phyloP scores from a whole-genome alignment of 73 alveolate genomes.

The Diophrys appendiculata region DNA sequence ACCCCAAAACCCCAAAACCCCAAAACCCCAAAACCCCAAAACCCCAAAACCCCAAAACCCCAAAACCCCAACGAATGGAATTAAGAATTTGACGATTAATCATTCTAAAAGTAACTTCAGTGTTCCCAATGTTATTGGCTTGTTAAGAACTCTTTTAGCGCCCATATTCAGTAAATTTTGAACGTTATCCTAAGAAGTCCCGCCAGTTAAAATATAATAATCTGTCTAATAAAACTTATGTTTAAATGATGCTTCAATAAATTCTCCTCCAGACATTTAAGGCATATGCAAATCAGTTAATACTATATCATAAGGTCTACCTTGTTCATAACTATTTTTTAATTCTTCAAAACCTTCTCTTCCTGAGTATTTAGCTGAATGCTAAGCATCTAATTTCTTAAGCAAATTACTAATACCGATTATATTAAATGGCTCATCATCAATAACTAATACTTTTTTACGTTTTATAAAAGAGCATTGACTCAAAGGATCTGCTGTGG shows the following conservation, averaged over 20 bases:
- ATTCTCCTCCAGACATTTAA: neutral
- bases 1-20: no score
- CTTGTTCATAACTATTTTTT: neutral
- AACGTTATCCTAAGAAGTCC: neutral
- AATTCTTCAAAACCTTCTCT: neutral
- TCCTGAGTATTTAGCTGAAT: neutral
- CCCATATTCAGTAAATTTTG: no score
- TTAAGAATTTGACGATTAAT: no score
- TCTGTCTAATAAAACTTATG: neutral
- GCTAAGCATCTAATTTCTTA: no score
- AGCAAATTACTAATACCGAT: no score
- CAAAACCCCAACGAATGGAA: no score
- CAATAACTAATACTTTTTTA: neutral
- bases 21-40: no score
- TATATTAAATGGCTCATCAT: slow-evolving; percentile 6
- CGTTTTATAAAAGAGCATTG: neutral
- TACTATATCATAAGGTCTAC: neutral
- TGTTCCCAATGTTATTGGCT: no score
- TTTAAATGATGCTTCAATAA: neutral
- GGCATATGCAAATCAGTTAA: neutral
- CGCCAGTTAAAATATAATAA: neutral
- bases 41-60: no score
- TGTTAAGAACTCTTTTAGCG: no score
- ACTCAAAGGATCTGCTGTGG: no score
- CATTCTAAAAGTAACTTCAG: no score